These are phyloP conservation scores for Globisporangium alternatum DNA, from an alignment of 352 stramenopile genomes.

Conservation along the genomic window DNA sequence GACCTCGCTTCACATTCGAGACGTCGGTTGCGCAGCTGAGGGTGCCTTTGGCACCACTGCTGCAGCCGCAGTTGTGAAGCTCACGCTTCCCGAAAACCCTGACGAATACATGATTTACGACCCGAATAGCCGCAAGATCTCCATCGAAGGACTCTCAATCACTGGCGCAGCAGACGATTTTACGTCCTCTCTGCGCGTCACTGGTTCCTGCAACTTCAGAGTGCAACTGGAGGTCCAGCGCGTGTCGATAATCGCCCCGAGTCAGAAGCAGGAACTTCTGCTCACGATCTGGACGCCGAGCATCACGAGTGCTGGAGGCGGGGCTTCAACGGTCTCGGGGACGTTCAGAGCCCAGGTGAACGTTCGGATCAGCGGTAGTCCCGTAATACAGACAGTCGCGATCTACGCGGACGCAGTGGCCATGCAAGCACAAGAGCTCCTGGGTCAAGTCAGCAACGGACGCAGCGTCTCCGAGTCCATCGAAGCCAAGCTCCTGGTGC, in stretches of 20 bases:
- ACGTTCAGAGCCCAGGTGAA: constrained; percentile 24
- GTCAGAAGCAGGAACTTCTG: constrained; percentile 4
- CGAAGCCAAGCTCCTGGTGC: constrained; percentile 21
- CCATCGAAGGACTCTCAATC: constrained; percentile 9
- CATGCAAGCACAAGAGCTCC: constrained; percentile 28
- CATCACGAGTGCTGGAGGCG: background rate
- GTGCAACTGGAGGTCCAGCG: constrained; percentile 20
- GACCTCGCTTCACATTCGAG: constrained; percentile 6
- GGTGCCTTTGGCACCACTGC: background rate
- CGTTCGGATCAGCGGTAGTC: constrained; percentile 2
- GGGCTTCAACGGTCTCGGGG: constrained; percentile 11
- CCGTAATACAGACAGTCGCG: background rate
- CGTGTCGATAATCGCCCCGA: constrained; percentile 11
- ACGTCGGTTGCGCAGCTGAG: constrained; percentile 2
- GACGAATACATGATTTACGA: constrained; percentile 1
- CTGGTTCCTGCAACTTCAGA: constrained; percentile 13
- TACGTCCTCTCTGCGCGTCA: background rate
- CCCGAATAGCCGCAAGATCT: background rate
- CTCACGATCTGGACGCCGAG: constrained; percentile 17
- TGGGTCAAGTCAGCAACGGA: constrained; percentile 24
- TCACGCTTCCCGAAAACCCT: constrained; percentile 2
- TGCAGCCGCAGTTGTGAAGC: background rate
- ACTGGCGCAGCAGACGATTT: background rate
- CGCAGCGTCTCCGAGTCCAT: constrained; percentile 27
- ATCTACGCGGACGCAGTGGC: constrained; percentile 30